phyloP scores from a whole-genome alignment of 768 basidiomycete species.

The Kwoniella bestiolae region DNA sequence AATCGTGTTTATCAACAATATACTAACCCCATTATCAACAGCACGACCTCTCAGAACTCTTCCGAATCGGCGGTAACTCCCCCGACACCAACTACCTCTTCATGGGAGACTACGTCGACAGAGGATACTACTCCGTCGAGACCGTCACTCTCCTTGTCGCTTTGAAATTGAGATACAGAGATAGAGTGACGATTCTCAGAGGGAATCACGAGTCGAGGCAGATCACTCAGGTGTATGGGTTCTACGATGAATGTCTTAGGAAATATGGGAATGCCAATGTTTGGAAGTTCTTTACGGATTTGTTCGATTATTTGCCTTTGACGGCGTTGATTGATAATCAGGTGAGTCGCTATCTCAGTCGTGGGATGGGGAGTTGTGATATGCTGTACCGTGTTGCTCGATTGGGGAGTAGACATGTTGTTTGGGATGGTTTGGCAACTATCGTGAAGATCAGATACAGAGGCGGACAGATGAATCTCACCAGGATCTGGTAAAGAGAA shows the following conservation, averaged over 20 bases:
- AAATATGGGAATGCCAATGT: constrained; percentile 99
- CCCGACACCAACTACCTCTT: constrained; percentile 99
- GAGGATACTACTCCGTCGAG: constrained; percentile 98
- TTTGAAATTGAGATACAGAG: constrained; percentile 95
- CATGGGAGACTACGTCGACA: constrained; percentile 99
- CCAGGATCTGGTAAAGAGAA: no score
- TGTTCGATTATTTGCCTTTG: constrained; percentile 96
- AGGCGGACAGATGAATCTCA: no score
- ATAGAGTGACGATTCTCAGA: constrained; percentile 94
- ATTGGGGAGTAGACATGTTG: no score
- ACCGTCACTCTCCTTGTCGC: constrained; percentile 97
- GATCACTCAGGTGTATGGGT: constrained; percentile 99
- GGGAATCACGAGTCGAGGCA: constrained; percentile 99
- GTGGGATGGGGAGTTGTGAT: no score
- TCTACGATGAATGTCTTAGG: constrained; percentile 98
- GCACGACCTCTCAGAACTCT: constrained; percentile 99
- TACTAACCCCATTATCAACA: constrained; percentile 59
- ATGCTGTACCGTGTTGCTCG: no score
- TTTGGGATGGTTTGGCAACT: no score
- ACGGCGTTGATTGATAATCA: constrained; percentile 99
- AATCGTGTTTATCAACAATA: no score
- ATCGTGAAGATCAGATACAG: no score
- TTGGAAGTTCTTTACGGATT: constrained; percentile 98
- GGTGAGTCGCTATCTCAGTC: constrained; percentile 64
- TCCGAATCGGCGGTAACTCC: constrained; percentile 98